Evolutionary conservation across 2,329 filamentous ascomycete genomes (phyloP).

Genomic region (Nannizziopsis arthrosporioides): DNA sequence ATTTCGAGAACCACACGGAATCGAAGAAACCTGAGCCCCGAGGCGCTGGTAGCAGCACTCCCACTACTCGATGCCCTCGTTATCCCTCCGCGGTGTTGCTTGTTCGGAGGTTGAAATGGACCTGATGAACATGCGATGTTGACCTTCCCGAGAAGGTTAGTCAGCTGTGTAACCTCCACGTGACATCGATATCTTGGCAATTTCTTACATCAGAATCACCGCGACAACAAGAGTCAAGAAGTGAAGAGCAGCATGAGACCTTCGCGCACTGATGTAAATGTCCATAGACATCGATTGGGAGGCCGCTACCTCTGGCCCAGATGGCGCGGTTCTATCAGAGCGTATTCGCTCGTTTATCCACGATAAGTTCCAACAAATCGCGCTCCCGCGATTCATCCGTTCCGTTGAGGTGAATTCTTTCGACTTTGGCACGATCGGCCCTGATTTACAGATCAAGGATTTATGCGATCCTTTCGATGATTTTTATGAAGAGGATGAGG

Average conservation of each 20-base stretch:
- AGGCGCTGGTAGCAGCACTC: background rate
- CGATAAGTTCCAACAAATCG: slow-evolving; percentile 84
- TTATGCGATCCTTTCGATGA: slow-evolving; percentile 91
- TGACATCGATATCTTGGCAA: too few relatives aligned
- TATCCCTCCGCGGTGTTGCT: background rate
- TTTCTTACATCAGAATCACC: too few relatives aligned
- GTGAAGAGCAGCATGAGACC: too few relatives aligned
- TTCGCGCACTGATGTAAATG: slow-evolving; percentile 47
- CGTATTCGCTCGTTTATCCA: slow-evolving; percentile 88
- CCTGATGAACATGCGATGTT: background rate
- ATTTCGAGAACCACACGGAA: too few relatives aligned
- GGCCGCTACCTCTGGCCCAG: slow-evolving; percentile 74
- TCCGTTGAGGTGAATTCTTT: slow-evolving; percentile 91
- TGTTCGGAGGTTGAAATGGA: background rate
- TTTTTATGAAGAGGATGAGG: slow-evolving; percentile 74
- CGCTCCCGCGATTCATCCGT: slow-evolving; percentile 89
- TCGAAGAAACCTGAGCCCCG: too few relatives aligned
- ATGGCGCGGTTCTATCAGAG: slow-evolving; percentile 73
- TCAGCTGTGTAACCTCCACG: background rate
- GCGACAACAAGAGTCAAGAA: too few relatives aligned
- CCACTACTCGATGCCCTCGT: background rate
- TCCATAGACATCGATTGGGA: slow-evolving; percentile 98
- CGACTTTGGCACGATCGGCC: slow-evolving; percentile 73
- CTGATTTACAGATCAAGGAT: slow-evolving; percentile 85
- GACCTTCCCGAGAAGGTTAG: background rate